Percentiles rank a stretch among this genome's conserved stretches.
Conservation (phyloP, 352 stramenopile genomes). For the Globisporangium alternatum region DNA sequence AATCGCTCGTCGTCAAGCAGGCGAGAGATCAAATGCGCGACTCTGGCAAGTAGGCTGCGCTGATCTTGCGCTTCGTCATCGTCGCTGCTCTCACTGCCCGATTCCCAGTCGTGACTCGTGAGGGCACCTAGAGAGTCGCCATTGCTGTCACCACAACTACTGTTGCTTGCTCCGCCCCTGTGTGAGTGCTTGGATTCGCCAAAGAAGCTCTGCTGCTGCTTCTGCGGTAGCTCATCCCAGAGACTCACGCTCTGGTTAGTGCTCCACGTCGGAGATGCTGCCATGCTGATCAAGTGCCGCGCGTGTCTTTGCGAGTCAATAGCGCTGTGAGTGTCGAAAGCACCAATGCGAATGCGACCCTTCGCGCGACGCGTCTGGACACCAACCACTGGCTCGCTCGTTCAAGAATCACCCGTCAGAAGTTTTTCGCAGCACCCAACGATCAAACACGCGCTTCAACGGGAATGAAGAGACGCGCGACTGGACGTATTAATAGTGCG, state of each 20-base stretch:
- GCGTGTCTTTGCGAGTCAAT: constrained; percentile 3
- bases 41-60: constrained; percentile 22
- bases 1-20: constrained; percentile 9
- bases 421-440: neutral
- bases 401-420: neutral
- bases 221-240: neutral
- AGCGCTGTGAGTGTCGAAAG: neutral
- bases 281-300: neutral
- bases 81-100: constrained; percentile 4
- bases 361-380: neutral
- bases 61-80: constrained; percentile 5
- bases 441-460: neutral
- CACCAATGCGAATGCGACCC: neutral
- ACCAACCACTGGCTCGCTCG: neutral
- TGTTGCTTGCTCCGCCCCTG: neutral
- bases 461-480: neutral
- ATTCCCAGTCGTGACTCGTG: neutral
- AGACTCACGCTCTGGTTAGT: neutral
- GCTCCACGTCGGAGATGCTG: constrained; percentile 2
- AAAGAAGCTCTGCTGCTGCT: constrained; percentile 4
- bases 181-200: neutral
- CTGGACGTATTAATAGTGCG: too few relatives aligned
- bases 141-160: constrained; percentile 3
- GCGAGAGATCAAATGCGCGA: constrained; percentile 28
- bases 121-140: neutral